These are phyloP conservation scores for Fraxinus excelsior DNA, from an alignment of 257 asterid genomes.

Conservation along the genomic window DNA sequence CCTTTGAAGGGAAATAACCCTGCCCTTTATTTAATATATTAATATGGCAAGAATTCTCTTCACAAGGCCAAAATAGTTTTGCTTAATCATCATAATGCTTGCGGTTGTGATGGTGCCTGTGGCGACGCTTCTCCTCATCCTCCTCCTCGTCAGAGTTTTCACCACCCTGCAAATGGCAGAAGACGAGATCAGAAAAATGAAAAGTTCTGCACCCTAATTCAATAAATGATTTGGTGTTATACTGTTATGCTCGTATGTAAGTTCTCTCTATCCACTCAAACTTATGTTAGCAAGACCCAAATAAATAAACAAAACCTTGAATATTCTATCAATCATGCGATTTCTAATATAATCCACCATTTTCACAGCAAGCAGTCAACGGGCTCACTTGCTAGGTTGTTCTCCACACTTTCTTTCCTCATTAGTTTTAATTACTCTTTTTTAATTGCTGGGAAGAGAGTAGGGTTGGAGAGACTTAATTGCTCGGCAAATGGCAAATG, in stretches of 20 bases:
- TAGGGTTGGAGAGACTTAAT: constrained; percentile 1
- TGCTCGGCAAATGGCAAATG: not conserved
- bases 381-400: too few species aligned
- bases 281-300: not conserved
- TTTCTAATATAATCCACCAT: too few species aligned
- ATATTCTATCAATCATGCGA: not conserved
- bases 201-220: not conserved
- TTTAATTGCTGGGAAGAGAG: too few species aligned
- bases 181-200: not conserved
- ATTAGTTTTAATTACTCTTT: too few species aligned
- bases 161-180: constrained; percentile 37
- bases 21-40: constrained; percentile 22
- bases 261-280: not conserved
- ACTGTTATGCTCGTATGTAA: not conserved
- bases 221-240: not conserved
- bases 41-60: constrained; percentile 11
- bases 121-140: constrained; percentile 13
- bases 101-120: constrained; percentile 39
- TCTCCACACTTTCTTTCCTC: not conserved
- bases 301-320: not conserved
- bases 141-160: constrained; percentile 36
- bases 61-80: not conserved
- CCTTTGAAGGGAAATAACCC: constrained; percentile 4
- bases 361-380: too few species aligned
- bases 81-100: constrained; percentile 49